Conservation (phyloP, 1,284 basidiomycete species). For the Ustilago loliicola region DNA sequence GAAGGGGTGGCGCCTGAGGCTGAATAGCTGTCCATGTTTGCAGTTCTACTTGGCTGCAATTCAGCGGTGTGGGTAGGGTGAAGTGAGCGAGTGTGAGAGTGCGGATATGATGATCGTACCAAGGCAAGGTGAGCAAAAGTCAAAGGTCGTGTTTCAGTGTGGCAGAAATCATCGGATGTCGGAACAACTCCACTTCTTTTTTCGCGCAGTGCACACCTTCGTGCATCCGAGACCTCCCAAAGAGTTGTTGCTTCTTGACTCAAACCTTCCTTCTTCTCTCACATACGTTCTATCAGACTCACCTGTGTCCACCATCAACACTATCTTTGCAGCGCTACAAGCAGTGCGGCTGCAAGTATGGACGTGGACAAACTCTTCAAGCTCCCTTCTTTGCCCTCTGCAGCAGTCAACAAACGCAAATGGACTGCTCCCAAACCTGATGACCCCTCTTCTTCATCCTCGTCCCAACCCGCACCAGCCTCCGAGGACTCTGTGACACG, state of each 20-base stretch:
- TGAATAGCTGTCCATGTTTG: not conserved
- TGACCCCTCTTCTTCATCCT: constrained; percentile 20
- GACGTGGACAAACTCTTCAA: constrained; percentile 69
- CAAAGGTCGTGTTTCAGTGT: not conserved
- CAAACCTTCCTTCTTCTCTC: not conserved
- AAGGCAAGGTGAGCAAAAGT: not conserved
- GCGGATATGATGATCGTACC: constrained; percentile 8
- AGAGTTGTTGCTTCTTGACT: not conserved
- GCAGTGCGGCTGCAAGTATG: constrained; percentile 41
- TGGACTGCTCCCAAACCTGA: constrained; percentile 53
- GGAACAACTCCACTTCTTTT: constrained; percentile 22
- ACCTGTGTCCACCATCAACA: not conserved
- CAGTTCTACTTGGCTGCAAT: not conserved
- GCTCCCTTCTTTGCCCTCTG: constrained; percentile 64
- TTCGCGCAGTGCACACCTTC: constrained; percentile 10
- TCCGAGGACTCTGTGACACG: not conserved
- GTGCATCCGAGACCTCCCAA: not conserved
- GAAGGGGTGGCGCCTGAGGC: constrained; percentile 2
- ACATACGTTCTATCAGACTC: not conserved
- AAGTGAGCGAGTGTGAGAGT: not conserved
- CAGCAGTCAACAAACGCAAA: constrained; percentile 66
- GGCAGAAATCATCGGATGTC: constrained; percentile 13
- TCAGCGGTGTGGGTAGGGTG: not conserved
- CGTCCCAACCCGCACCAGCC: constrained; percentile 13
- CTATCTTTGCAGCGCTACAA: not conserved